Base-by-base conservation (phyloP, 352 stramenopile genomes). In the Lagenidium giganteum region DNA sequence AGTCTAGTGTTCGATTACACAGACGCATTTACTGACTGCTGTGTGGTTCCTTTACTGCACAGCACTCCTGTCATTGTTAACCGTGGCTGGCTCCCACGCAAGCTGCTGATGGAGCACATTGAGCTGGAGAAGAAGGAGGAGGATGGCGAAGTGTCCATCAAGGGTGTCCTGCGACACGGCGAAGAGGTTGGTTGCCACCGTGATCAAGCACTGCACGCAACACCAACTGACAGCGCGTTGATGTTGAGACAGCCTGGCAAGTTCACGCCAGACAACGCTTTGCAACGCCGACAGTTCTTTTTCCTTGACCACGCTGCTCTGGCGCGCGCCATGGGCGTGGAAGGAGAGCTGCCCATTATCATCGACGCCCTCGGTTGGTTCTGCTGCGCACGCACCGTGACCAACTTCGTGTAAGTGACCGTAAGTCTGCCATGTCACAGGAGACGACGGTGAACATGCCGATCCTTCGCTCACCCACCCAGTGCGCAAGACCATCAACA, bases 61-160 rank as follows among this genome's bases (percentile, higher is more conserved):
- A 92, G 81, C 27, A 91, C 82, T 0, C 74, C 82, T 4, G 70
- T 92, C 16, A 91, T 94, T 32, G 70, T 94, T 20, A 94, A 94
- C 50, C 76, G 82, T 43, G 82, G 82, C 4, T 94, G 74, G 70
- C 59, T 94, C 41, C 82, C 82, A 8, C 71, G 74, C 35, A 86
- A 87, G 34, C 59, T 90, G 1, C 54, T 94, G 38, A 69, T 89
- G 22, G 51, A 59, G 17, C 79, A 94, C 45, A 89, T 92, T 39
- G 58, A 60, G 13, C 55, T 48, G 24, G 51, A 72, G 8, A 57
- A 64, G 25, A 85, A 86, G 33, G 80, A 88, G 42, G 64, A 84
- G 4, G 61, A 57, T 16, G 70, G 51, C 12, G 53, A 67, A 0
- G 44, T 86, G 6, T 67, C 58, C n/a, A 65, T 94, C 18, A 46